Conservation (phyloP, 2,329 filamentous ascomycete species). For the Aspergillus fructus region DNA sequence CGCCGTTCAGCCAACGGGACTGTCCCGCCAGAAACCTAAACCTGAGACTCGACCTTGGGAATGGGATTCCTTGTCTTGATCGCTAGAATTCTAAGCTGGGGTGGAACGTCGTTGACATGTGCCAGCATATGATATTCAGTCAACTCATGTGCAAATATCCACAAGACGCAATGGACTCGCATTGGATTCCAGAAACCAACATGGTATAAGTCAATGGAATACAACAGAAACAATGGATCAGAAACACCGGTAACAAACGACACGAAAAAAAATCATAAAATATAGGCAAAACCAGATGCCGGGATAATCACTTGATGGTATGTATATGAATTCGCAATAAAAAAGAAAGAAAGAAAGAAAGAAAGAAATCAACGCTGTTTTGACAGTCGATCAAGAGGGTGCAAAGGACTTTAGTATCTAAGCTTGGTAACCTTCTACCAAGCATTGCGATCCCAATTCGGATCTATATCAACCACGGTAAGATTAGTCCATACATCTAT, state of each 20-base stretch:
- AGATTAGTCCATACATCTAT: background rate
- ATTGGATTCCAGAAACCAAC: background rate
- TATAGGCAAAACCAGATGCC: background rate
- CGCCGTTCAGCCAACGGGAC: too few species aligned
- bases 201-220: background rate
- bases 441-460: conserved; percentile 81
- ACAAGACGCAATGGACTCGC: background rate
- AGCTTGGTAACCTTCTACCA: conserved; percentile 55
- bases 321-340: background rate
- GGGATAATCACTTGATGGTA: background rate
- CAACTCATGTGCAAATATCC: background rate
- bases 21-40: too few species aligned
- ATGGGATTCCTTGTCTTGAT: background rate
- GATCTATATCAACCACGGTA: conserved; percentile 35
- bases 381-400: background rate
- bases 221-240: background rate
- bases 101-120: background rate
- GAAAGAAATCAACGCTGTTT: conserved; percentile 3
- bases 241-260: background rate
- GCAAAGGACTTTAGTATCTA: background rate
- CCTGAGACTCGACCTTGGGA: too few species aligned
- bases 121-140: background rate
- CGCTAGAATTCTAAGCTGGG: too few species aligned
- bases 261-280: background rate
- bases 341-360: too few species aligned